Evolutionary conservation across 2,329 filamentous ascomycete species (phyloP).

Genomic region (Ophiognomonia clavigignenti-juglandacearum): DNA sequence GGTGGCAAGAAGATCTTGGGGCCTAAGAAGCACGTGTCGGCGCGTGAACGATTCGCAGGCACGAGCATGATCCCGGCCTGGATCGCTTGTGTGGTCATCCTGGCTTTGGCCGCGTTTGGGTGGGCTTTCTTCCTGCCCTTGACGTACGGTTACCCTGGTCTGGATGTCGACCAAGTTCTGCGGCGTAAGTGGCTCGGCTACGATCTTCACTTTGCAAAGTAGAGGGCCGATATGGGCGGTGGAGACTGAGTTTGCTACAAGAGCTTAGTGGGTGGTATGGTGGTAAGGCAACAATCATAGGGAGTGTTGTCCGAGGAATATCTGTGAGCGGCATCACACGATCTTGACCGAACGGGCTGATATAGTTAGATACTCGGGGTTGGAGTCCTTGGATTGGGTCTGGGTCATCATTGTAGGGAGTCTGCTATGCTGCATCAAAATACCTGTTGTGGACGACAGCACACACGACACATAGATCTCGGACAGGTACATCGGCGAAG

Average conservation of each 20-base stretch:
- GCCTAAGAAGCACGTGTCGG: constrained; percentile 62
- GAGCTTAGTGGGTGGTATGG: too few relatives aligned
- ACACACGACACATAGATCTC: not conserved
- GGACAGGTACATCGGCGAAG: too few relatives aligned
- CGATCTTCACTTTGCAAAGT: constrained; percentile 98
- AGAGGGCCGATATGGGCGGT: too few relatives aligned
- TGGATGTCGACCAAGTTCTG: constrained; percentile 72
- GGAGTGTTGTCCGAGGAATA: too few relatives aligned
- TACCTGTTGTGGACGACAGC: not conserved
- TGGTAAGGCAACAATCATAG: too few relatives aligned
- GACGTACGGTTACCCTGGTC: constrained; percentile 90
- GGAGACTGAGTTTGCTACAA: too few relatives aligned
- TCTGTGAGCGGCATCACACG: too few relatives aligned
- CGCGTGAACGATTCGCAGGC: constrained; percentile 72
- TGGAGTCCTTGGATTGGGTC: too few relatives aligned
- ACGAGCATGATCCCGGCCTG: constrained; percentile 76
- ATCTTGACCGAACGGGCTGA: too few relatives aligned
- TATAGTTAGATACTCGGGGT: too few relatives aligned
- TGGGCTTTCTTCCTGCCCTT: constrained; percentile 94
- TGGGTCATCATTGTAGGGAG: too few relatives aligned
- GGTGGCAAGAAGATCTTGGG: constrained; percentile 38
- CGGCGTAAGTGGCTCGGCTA: constrained; percentile 94
- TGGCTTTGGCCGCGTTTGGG: constrained; percentile 63
- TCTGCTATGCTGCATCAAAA: not conserved
- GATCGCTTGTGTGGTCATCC: constrained; percentile 69